Evolutionary conservation across 768 basidiomycete species (phyloP), one percentile per base, ranked within the genome.

Genomic region (Rhodotorula graminis): DNA sequence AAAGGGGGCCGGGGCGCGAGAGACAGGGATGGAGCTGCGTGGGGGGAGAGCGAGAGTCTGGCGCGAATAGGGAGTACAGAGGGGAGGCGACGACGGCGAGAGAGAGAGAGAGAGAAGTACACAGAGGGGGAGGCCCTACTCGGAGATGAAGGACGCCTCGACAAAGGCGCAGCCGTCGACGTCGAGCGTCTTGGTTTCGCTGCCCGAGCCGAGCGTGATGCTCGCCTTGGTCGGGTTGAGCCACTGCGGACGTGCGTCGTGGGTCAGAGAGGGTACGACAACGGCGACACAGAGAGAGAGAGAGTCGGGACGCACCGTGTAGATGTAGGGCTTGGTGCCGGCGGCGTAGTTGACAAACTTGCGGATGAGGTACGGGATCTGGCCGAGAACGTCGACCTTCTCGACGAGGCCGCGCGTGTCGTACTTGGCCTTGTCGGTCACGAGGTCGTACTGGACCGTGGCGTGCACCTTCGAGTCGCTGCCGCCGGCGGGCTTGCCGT

Each of bases 321-420:
- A 73, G 63, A 77, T 77, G 62, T 73, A 76, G 0, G 95, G 95
- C 81, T 96, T 95, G 52, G 92, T 93, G 40, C 93, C 91, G 40
- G 93, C 89, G 50, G 93, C 93, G 78, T 95, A 95, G 79, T 89
- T 92, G 76, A 99, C 88, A 72, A 93, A 89, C 81, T 93, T 87
- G 84, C 93, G 92, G 80, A 99, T 82, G 66, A 95, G 88, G 71
- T 89, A 88, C 19, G 96, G 96, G 74, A 96, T 91, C 83, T 99
- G 94, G 11, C 90, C 93, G 16, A 99, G 85, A 6, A 98, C 88
- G 78, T 99, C 93, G 40, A 98, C 91, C 82, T 95, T 93, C 81
- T 93, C 91, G 63, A 94, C 85, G 76, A 96, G 82, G 1, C 92
- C 92, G 9, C 55, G 33, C 25, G 69, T 69, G 40, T 71, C 50